phyloP scores from a whole-genome alignment of 2,329 filamentous ascomycete species.

The Cladosporium sp. region DNA sequence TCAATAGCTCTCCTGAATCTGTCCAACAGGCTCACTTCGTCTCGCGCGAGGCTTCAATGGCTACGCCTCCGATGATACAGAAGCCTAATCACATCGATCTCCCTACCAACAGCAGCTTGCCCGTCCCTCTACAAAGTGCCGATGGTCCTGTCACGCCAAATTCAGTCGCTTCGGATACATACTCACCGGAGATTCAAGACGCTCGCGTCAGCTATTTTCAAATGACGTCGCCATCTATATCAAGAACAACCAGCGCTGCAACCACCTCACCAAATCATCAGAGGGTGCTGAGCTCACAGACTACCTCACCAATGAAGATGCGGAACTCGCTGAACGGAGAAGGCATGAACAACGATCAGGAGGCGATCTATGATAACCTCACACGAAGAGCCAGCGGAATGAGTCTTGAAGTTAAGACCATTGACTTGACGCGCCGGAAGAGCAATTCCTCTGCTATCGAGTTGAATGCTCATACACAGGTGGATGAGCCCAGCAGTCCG shows the following conservation, averaged over 20 bases:
- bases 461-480: conserved; percentile 1
- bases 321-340: background rate
- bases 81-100: conserved; percentile 1
- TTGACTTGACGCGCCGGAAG: conserved; percentile 24
- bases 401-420: conserved; percentile 30
- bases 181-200: conserved; percentile 11
- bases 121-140: background rate
- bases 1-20: background rate
- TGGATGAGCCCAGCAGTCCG: conserved; percentile 2
- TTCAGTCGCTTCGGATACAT: conserved; percentile 1
- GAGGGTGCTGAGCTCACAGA: background rate
- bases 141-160: background rate
- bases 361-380: background rate
- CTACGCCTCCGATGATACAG: background rate
- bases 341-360: background rate
- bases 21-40: background rate
- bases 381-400: conserved; percentile 31
- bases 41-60: background rate
- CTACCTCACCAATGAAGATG: background rate
- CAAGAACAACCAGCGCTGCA: background rate
- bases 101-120: background rate
- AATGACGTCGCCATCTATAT: conserved; percentile 7
- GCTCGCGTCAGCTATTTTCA: conserved; percentile 14
- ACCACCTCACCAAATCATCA: background rate
- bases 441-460: background rate